Conservation (phyloP, 2,329 filamentous ascomycete genomes). For the Tetracladium maxilliforme region DNA sequence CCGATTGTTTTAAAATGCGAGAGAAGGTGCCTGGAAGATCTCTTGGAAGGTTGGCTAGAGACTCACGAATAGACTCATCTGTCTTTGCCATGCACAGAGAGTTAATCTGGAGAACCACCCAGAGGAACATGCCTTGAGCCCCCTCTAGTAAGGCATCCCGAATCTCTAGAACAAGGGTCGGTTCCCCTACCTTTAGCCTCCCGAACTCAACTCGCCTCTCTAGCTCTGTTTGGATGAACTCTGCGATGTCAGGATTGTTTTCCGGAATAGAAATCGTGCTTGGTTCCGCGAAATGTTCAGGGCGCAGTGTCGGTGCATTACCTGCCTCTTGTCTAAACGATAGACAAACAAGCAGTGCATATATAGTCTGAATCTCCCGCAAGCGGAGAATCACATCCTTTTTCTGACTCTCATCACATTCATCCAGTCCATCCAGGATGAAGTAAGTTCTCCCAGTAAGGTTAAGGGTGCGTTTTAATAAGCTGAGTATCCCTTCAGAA, state of each 20-base stretch:
- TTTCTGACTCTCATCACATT: no score
- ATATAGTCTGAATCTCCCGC: slow-evolving; percentile 8
- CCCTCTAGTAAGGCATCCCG: slow-evolving; percentile 11
- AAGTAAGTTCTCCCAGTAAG: slow-evolving; percentile 12
- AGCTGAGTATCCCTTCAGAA: slow-evolving; percentile 7
- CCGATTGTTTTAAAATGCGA: slow-evolving; percentile 13
- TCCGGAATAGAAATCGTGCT: slow-evolving; percentile 9
- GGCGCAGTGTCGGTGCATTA: slow-evolving; percentile 4
- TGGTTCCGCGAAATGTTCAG: slow-evolving; percentile 3
- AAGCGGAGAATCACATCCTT: slow-evolving; percentile 6
- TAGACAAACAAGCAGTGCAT: slow-evolving; percentile 10
- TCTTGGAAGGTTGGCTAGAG: slow-evolving; percentile 14
- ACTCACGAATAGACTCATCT: slow-evolving; percentile 18
- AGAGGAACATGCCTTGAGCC: slow-evolving; percentile 22
- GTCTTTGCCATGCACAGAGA: slow-evolving; percentile 18
- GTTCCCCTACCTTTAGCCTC: slow-evolving; percentile 10
- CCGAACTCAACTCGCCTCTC: slow-evolving; percentile 7
- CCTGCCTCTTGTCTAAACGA: slow-evolving; percentile 11
- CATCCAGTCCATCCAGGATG: slow-evolving; percentile 18
- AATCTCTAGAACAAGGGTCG: slow-evolving; percentile 11
- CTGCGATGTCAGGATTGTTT: slow-evolving; percentile 10
- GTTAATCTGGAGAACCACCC: slow-evolving; percentile 19
- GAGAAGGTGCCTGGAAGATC: slow-evolving; percentile 15
- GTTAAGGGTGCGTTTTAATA: slow-evolving; percentile 9
- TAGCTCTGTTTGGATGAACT: slow-evolving; percentile 14